Evolutionary conservation across 2,329 filamentous ascomycete genomes (phyloP).

Genomic region (Diaporthe ilicicola): DNA sequence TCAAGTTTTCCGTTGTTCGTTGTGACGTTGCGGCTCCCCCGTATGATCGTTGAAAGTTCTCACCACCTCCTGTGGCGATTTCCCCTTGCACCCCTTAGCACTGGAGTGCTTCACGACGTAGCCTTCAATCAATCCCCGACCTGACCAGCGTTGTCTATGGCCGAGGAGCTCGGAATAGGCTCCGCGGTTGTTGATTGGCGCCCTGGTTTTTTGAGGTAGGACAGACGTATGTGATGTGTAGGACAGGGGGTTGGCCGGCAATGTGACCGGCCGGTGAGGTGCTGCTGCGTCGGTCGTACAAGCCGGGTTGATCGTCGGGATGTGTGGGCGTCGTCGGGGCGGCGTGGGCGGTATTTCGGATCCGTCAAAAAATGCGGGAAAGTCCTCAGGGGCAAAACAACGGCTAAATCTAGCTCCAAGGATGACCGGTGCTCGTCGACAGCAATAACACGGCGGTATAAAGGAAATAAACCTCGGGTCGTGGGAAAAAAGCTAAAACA

Average conservation of each 20-base stretch:
- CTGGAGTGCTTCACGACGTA: too few species aligned
- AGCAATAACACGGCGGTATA: neutral
- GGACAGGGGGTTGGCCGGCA: neutral
- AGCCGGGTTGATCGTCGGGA: neutral
- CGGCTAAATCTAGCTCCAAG: neutral
- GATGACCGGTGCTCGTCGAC: conserved; percentile 6
- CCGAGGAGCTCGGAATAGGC: neutral
- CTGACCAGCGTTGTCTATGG: neutral
- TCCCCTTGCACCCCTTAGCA: neutral
- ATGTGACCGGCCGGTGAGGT: neutral
- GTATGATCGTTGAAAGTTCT: neutral
- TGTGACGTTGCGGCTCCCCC: conserved; percentile 10
- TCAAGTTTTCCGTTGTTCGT: neutral
- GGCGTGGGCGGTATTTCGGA: neutral
- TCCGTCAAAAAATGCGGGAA: neutral
- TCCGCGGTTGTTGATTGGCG: neutral
- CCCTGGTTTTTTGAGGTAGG: neutral
- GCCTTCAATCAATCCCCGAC: too few species aligned
- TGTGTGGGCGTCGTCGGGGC: neutral
- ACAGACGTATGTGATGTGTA: neutral
- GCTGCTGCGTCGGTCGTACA: conserved; percentile 3
- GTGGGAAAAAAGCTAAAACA: neutral
- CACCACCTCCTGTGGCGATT: neutral
- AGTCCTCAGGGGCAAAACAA: neutral
- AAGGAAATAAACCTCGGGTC: neutral